Conservation (phyloP, 352 stramenopile species). For the Globisporangium splendens region DNA sequence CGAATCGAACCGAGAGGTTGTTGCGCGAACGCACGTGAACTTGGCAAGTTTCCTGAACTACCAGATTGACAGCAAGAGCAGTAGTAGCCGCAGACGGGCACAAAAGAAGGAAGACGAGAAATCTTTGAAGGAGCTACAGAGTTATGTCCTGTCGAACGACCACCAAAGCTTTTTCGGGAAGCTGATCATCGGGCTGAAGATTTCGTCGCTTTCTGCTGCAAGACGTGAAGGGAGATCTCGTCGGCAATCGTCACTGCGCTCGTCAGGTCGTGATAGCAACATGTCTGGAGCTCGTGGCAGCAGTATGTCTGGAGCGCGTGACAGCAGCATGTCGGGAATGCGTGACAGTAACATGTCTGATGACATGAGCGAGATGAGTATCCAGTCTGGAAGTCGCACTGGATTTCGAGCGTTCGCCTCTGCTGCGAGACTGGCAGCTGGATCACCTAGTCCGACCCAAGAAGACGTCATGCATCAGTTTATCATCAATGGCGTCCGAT, state of each 20-base stretch:
- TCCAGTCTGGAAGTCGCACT: slow-evolving; percentile 1
- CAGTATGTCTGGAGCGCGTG: too few relatives aligned
- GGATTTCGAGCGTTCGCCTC: slow-evolving; percentile 44
- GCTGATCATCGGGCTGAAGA: slow-evolving; percentile 53
- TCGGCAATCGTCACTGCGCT: slow-evolving; percentile 33
- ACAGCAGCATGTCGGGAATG: too few relatives aligned
- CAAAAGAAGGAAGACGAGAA: slow-evolving; percentile 18
- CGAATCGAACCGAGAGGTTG: slow-evolving; percentile 65
- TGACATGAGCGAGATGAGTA: slow-evolving; percentile 18
- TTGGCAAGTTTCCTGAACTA: slow-evolving; percentile 77
- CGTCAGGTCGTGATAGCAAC: slow-evolving; percentile 27
- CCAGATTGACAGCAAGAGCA: slow-evolving; percentile 14
- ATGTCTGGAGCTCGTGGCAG: slow-evolving; percentile 11
- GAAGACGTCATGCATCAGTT: slow-evolving; percentile 88
- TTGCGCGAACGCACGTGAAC: slow-evolving; percentile 81
- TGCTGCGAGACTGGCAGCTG: slow-evolving; percentile 16
- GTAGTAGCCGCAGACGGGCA: slow-evolving; percentile 10
- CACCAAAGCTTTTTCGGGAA: slow-evolving; percentile 86
- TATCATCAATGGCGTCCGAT: slow-evolving; percentile 85
- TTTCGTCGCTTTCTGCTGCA: slow-evolving; percentile 59
- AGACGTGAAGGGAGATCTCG: slow-evolving; percentile 24
- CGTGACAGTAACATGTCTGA: background rate
- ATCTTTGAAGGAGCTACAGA: slow-evolving; percentile 34
- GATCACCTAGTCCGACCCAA: slow-evolving; percentile 22
- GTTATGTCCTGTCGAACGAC: slow-evolving; percentile 79